These are phyloP conservation scores for Penicillium sp. DNA, from an alignment of 2,329 filamentous ascomycete species.

Conservation along the genomic window DNA sequence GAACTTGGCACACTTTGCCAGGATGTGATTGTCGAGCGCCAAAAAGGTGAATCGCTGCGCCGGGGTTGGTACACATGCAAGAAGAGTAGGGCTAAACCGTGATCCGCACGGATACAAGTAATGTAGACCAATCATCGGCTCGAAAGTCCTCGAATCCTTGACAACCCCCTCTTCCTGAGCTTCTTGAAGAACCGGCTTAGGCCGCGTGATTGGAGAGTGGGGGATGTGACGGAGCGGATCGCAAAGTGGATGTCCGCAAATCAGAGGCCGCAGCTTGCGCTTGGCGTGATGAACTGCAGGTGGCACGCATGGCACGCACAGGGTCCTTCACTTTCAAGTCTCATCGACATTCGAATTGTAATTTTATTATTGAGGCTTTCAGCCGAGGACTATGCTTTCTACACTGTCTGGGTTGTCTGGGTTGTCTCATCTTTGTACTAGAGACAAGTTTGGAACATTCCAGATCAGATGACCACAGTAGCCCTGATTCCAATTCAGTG, in stretches of 20 bases:
- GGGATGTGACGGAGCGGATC: slow-evolving; percentile 23
- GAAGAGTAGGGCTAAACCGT: slow-evolving; percentile 10
- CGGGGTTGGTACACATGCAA: slow-evolving; percentile 6
- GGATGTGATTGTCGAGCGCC: slow-evolving; percentile 15
- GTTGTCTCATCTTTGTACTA: slow-evolving; percentile 4
- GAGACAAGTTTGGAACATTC: slow-evolving; percentile 14
- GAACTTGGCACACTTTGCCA: background rate
- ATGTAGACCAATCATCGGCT: slow-evolving; percentile 12
- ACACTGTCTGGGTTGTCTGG: background rate
- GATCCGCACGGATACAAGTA: slow-evolving; percentile 17
- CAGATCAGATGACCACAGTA: slow-evolving; percentile 13
- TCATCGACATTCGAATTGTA: slow-evolving; percentile 14
- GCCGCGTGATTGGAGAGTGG: slow-evolving; percentile 17
- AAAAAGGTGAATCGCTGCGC: slow-evolving; percentile 15
- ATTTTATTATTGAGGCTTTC: background rate
- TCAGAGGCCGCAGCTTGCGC: slow-evolving; percentile 9
- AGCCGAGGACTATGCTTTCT: background rate
- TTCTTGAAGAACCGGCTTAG: slow-evolving; percentile 13
- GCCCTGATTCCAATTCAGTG: slow-evolving; percentile 8
- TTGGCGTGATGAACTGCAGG: slow-evolving; percentile 25
- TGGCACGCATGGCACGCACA: slow-evolving; percentile 13
- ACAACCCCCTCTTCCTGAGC: slow-evolving; percentile 9
- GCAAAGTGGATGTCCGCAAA: slow-evolving; percentile 12
- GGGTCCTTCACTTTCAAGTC: slow-evolving; percentile 1
- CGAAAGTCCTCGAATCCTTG: background rate